These are phyloP conservation scores for Actinomortierella wolfii DNA, from an alignment of 371 early-diverging fungal species.

Conservation along the genomic window DNA sequence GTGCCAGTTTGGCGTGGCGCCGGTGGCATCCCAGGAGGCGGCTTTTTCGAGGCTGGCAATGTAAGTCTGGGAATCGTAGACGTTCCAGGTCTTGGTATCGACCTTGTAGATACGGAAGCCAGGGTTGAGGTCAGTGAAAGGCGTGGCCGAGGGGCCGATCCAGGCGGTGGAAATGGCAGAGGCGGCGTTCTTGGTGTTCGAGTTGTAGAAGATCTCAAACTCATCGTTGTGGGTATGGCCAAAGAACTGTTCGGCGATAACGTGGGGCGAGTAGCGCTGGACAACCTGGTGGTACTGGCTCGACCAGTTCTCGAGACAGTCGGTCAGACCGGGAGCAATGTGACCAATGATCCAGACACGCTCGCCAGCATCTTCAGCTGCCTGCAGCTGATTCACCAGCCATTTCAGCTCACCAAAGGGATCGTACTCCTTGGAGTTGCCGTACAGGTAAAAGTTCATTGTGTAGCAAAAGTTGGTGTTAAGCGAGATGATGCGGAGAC, in stretches of 20 bases:
- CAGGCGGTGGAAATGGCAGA: conserved; percentile 58
- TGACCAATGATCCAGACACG: conserved; percentile 68
- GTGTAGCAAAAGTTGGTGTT: conserved; percentile 70
- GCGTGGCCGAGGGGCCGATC: conserved; percentile 60
- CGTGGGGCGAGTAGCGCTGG: conserved; percentile 62
- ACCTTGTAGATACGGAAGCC: conserved; percentile 60
- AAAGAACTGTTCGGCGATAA: conserved; percentile 66
- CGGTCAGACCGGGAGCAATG: conserved; percentile 55
- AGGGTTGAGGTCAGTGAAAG: conserved; percentile 57
- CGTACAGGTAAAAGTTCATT: conserved; percentile 49
- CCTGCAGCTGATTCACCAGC: conserved; percentile 57
- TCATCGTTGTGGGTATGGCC: conserved; percentile 67
- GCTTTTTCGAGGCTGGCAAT: conserved; percentile 56
- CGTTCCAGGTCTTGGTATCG: conserved; percentile 60
- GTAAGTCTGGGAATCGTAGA: conserved; percentile 60
- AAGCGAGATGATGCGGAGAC: conserved; percentile 60
- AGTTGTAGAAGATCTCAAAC: conserved; percentile 54
- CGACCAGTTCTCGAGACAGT: conserved; percentile 64
- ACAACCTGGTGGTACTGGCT: conserved; percentile 62
- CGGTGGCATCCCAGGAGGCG: conserved; percentile 41
- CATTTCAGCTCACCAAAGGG: conserved; percentile 58
- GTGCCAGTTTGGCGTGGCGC: conserved; percentile 56
- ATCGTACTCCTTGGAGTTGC: conserved; percentile 40
- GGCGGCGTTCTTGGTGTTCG: conserved; percentile 39
- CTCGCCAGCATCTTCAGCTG: conserved; percentile 55